Conservation (phyloP, 139 green algal genomes). For the Tetradesmus lagerheimii region DNA sequence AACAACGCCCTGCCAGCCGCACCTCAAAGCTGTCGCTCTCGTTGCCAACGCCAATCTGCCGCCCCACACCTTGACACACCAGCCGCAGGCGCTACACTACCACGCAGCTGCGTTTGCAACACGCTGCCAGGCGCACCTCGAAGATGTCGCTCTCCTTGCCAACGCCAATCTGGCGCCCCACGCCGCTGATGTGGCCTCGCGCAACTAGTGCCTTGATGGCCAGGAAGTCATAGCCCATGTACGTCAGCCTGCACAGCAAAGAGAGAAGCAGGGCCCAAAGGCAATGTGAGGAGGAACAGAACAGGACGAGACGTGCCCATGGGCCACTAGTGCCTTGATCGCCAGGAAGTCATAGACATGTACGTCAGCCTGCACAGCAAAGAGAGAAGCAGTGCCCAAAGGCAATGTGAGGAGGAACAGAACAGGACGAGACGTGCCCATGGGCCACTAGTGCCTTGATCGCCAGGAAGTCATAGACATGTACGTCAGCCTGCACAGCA, state of each 20-base stretch:
- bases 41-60: too few species aligned
- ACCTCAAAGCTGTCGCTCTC: constrained; percentile 94
- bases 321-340: constrained; percentile 83
- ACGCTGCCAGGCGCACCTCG: constrained; percentile 69
- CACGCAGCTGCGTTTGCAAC: too few species aligned
- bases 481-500: constrained; percentile 82
- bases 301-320: constrained; percentile 91
- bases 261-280: not conserved
- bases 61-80: too few species aligned
- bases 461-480: constrained; percentile 98
- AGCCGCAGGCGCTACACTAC: too few species aligned
- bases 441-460: constrained; percentile 86
- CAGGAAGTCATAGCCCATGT: constrained; percentile 98
- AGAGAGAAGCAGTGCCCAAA: not conserved
- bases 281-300: not conserved
- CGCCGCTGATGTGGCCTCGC: constrained; percentile 82
- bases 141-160: constrained; percentile 98
- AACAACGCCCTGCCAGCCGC: too few species aligned
- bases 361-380: constrained; percentile 82
- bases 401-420: not conserved
- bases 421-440: constrained; percentile 88
- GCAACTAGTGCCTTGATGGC: constrained; percentile 89
- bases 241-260: constrained; percentile 80
- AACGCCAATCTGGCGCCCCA: constrained; percentile 96
- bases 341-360: constrained; percentile 98